phyloP scores from a whole-genome alignment of 345 rosid genomes.

The Moricandia moricandioides region DNA sequence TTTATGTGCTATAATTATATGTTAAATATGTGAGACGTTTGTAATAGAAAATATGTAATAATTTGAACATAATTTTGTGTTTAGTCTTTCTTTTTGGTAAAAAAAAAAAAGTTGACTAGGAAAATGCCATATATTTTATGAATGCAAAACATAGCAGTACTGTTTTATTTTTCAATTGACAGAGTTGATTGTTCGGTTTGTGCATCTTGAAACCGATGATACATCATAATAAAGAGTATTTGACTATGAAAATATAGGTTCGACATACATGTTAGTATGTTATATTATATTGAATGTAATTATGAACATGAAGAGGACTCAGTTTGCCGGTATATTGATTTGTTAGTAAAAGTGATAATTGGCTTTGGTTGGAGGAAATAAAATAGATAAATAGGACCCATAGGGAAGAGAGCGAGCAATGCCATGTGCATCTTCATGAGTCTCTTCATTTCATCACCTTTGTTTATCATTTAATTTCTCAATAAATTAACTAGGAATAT shows the following conservation, averaged over 20 bases:
- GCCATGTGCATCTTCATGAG: slow-evolving; percentile 61
- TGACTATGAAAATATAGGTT: not conserved
- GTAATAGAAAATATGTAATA: slow-evolving; percentile 29
- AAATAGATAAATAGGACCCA: slow-evolving; percentile 28
- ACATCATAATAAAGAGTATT: too few species aligned
- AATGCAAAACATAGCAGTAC: not conserved
- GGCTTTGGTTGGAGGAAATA: slow-evolving; percentile 28
- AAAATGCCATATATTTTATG: not conserved
- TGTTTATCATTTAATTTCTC: slow-evolving; percentile 6
- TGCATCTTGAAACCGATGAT: too few species aligned
- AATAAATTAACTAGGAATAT: not conserved
- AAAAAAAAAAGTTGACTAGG: too few species aligned
- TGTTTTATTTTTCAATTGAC: not conserved
- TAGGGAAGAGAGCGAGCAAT: slow-evolving; percentile 42
- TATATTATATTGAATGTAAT: not conserved
- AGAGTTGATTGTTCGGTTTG: too few species aligned
- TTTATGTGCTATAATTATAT: slow-evolving; percentile 24
- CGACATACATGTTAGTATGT: not conserved
- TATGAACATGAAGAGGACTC: not conserved
- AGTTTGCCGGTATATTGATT: slow-evolving; percentile 4
- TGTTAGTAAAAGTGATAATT: slow-evolving; percentile 28
- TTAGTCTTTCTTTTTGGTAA: not conserved
- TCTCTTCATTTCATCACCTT: slow-evolving; percentile 51
- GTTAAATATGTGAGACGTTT: slow-evolving; percentile 26
- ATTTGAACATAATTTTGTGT: slow-evolving; percentile 24